These are phyloP conservation scores for Areca catechu DNA, from an alignment of 176 grass and related monocot species.

Conservation along the genomic window DNA sequence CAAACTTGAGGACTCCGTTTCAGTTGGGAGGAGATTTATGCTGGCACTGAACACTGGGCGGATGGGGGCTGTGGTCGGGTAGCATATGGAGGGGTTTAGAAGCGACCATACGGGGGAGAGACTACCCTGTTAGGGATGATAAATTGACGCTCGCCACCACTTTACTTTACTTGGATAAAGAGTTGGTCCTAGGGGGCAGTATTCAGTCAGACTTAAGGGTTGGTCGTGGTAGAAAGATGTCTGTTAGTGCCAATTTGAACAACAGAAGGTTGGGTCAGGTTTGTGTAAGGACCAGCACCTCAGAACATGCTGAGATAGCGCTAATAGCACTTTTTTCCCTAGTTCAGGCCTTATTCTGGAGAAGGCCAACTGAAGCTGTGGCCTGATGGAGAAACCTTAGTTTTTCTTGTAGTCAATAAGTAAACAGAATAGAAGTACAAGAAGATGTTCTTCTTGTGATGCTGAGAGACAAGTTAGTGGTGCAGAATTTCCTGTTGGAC, in stretches of 20 bases:
- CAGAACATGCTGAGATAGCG: constrained; percentile 59
- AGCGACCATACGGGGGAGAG: constrained; percentile 55
- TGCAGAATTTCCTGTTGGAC: too few relatives aligned
- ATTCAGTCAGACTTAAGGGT: constrained; percentile 70
- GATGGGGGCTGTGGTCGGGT: constrained; percentile 60
- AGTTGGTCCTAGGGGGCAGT: constrained; percentile 47
- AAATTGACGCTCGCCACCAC: constrained; percentile 34
- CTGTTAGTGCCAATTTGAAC: constrained; percentile 60
- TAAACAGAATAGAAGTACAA: too few relatives aligned
- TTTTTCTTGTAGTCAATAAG: too few relatives aligned
- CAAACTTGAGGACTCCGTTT: constrained; percentile 66
- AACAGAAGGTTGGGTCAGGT: constrained; percentile 67
- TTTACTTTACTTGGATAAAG: constrained; percentile 47
- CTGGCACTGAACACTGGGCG: constrained; percentile 39
- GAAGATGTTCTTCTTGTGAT: too few relatives aligned
- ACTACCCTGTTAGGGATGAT: constrained; percentile 79
- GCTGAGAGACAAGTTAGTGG: too few relatives aligned
- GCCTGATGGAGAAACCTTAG: constrained; percentile 6
- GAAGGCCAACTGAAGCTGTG: constrained; percentile 27
- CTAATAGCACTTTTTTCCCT: constrained; percentile 49
- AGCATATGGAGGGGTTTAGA: constrained; percentile 60
- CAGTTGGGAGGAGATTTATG: constrained; percentile 30
- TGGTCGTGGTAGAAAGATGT: constrained; percentile 46
- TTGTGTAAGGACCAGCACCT: constrained; percentile 49
- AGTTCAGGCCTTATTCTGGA: constrained; percentile 53